Evolutionary conservation across 202 grass and related monocot genomes (phyloP).

Genomic region (Hordeum pubiflorum): DNA sequence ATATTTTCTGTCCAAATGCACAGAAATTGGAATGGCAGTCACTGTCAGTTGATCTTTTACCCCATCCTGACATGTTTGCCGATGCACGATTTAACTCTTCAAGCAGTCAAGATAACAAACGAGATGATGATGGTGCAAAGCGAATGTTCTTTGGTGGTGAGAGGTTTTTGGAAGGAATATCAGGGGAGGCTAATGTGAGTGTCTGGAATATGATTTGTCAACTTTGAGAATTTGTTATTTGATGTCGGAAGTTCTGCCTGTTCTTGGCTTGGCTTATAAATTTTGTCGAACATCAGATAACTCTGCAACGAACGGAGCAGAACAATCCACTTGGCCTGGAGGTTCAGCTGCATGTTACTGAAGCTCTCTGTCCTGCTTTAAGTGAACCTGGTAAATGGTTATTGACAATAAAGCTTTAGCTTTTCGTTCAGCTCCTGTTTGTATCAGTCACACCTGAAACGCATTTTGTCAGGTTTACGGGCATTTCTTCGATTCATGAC

Average conservation of each 20-base stretch:
- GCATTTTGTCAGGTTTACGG: conserved; percentile 62
- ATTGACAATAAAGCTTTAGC: conserved; percentile 20
- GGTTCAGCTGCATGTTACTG: conserved; percentile 90
- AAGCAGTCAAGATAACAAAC: conserved; percentile 46
- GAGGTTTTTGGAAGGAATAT: conserved; percentile 97
- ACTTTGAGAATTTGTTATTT: conserved; percentile 13
- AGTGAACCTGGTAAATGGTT: conserved; percentile 85
- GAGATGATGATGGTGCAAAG: conserved; percentile 88
- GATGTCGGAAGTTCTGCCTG: conserved; percentile 1
- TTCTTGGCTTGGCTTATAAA: conserved; percentile 21
- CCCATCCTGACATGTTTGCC: conserved; percentile 97
- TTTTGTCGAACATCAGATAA: conserved; percentile 65
- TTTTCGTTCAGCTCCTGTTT: conserved; percentile 17
- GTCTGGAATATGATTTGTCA: conserved; percentile 6
- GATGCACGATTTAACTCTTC: conserved; percentile 77
- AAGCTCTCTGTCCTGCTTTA: conserved; percentile 96
- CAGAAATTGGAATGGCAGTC: conserved; percentile 98
- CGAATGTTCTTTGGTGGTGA: conserved; percentile 93
- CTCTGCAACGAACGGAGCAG: conserved; percentile 76
- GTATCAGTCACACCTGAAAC: conserved; percentile 7
- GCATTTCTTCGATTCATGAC: conserved; percentile 98
- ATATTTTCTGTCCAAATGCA: conserved; percentile 35
- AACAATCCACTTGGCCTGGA: conserved; percentile 89
- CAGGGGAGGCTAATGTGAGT: conserved; percentile 89
- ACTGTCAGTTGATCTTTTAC: conserved; percentile 90